A percentile compares a stretch with the other conserved stretches of the same genome.
These are phyloP conservation scores for Thelonectria rubi DNA, from an alignment of 2,329 filamentous ascomycete genomes.

Conservation along the genomic window DNA sequence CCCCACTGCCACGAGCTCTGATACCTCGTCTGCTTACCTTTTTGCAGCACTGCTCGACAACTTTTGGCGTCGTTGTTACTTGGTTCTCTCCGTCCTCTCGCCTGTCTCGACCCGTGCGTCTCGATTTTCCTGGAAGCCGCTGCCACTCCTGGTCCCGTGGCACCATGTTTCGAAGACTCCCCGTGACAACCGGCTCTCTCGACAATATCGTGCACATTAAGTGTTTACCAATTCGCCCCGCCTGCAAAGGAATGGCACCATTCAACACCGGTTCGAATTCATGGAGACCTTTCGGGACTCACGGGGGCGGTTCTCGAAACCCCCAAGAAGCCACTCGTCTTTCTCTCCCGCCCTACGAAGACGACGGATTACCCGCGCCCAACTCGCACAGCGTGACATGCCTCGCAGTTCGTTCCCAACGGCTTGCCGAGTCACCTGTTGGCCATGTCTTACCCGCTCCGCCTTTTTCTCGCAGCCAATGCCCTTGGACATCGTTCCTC, in stretches of 20 bases:
- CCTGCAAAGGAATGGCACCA: conserved; percentile 4
- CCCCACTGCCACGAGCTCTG: conserved; percentile 25
- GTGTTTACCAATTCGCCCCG: conserved; percentile 4
- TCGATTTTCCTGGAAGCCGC: not conserved
- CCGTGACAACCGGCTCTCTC: conserved; percentile 12
- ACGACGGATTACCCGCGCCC: not conserved
- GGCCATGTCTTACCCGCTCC: conserved; percentile 24
- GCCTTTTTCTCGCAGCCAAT: conserved; percentile 18
- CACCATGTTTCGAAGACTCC: conserved; percentile 15
- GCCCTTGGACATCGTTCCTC: conserved; percentile 4
- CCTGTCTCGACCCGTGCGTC: not conserved
- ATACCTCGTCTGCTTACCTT: conserved; percentile 7
- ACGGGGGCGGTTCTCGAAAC: not conserved
- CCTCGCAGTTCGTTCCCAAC: conserved; percentile 2
- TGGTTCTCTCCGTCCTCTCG: not conserved
- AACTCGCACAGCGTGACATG: conserved; percentile 15
- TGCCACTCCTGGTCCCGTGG: not conserved
- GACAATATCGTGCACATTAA: conserved; percentile 1
- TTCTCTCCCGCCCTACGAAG: not conserved
- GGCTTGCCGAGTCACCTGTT: conserved; percentile 20
- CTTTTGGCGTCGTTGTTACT: too few species aligned
- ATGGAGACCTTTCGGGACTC: not conserved
- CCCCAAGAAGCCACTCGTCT: not conserved
- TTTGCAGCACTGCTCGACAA: not conserved
- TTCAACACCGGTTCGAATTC: not conserved